These are phyloP conservation scores for Phytophthora cactorum DNA, from an alignment of 352 stramenopile genomes.

Conservation along the genomic window DNA sequence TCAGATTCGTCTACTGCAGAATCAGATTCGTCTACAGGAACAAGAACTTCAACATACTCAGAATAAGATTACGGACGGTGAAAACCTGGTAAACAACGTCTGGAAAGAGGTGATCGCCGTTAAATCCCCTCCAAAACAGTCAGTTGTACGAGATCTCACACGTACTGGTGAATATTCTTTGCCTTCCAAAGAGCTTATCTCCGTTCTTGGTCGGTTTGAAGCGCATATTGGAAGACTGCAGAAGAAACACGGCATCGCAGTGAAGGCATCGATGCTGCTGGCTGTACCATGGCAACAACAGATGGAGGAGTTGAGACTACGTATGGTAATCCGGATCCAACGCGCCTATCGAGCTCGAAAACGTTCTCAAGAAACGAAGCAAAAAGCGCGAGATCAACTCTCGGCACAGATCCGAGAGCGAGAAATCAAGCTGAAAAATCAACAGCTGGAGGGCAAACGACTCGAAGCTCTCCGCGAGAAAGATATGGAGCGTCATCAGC, in stretches of 20 bases:
- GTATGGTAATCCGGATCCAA: slow-evolving; percentile 80
- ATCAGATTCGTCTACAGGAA: slow-evolving; percentile 62
- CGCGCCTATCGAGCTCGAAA: slow-evolving; percentile 63
- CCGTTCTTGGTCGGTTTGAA: slow-evolving; percentile 70
- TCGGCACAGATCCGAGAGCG: slow-evolving; percentile 57
- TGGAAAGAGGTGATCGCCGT: slow-evolving; percentile 57
- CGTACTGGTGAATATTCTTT: not conserved
- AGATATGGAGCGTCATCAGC: slow-evolving; percentile 63
- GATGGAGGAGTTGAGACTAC: slow-evolving; percentile 67
- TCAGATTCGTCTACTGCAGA: slow-evolving; percentile 61
- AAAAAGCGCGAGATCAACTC: slow-evolving; percentile 55
- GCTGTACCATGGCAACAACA: slow-evolving; percentile 74
- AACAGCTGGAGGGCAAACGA: slow-evolving; percentile 63
- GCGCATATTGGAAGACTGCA: slow-evolving; percentile 58
- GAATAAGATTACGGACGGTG: slow-evolving; percentile 53
- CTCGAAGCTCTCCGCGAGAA: slow-evolving; percentile 60
- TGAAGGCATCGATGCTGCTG: slow-evolving; percentile 59
- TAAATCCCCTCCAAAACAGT: slow-evolving; percentile 24
- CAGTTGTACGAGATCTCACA: not conserved
- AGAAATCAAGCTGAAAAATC: slow-evolving; percentile 53
- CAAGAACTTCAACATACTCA: slow-evolving; percentile 70
- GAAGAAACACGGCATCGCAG: slow-evolving; percentile 59
- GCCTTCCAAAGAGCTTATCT: slow-evolving; percentile 48
- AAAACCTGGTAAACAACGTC: slow-evolving; percentile 61
- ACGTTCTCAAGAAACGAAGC: slow-evolving; percentile 45